phyloP scores from a whole-genome alignment of 768 basidiomycete genomes.

The Panaeolus papilionaceus region DNA sequence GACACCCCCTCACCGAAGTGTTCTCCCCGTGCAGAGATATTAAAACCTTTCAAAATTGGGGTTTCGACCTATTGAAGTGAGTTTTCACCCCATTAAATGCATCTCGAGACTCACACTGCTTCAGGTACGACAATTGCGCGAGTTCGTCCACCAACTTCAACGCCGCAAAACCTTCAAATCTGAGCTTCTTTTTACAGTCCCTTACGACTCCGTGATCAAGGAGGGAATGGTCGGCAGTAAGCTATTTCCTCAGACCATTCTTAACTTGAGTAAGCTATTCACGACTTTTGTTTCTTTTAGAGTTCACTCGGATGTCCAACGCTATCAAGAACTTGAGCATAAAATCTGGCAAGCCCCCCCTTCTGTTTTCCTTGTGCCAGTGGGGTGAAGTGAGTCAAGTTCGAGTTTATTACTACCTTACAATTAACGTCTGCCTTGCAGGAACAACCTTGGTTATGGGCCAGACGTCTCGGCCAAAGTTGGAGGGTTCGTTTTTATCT shows the following conservation, averaged over 20 bases:
- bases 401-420: slow-evolving; percentile 10
- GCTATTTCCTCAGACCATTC: slow-evolving; percentile 26
- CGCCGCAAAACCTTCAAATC: neutral
- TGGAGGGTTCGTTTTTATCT: slow-evolving; percentile 56
- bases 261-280: neutral
- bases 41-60: slow-evolving; percentile 67
- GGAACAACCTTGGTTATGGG: slow-evolving; percentile 73
- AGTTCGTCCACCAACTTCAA: slow-evolving; percentile 36
- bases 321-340: slow-evolving; percentile 58
- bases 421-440: slow-evolving; percentile 28
- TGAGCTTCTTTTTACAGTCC: slow-evolving; percentile 39
- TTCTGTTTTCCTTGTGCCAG: slow-evolving; percentile 68
- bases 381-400: slow-evolving; percentile 63
- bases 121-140: slow-evolving; percentile 67
- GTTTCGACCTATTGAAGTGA: slow-evolving; percentile 70
- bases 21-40: slow-evolving; percentile 47
- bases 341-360: slow-evolving; percentile 55
- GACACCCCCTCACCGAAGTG: neutral
- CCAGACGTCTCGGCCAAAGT: slow-evolving; percentile 60
- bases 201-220: slow-evolving; percentile 60
- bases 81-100: slow-evolving; percentile 22
- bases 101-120: neutral
- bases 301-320: slow-evolving; percentile 64
- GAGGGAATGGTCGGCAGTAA: slow-evolving; percentile 62
- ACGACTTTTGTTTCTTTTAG: slow-evolving; percentile 35